Evolutionary conservation across 1,284 basidiomycete species (phyloP), one percentile per base, ranked within the genome.

Genomic region (Leucocoprinus gongylophorus): DNA sequence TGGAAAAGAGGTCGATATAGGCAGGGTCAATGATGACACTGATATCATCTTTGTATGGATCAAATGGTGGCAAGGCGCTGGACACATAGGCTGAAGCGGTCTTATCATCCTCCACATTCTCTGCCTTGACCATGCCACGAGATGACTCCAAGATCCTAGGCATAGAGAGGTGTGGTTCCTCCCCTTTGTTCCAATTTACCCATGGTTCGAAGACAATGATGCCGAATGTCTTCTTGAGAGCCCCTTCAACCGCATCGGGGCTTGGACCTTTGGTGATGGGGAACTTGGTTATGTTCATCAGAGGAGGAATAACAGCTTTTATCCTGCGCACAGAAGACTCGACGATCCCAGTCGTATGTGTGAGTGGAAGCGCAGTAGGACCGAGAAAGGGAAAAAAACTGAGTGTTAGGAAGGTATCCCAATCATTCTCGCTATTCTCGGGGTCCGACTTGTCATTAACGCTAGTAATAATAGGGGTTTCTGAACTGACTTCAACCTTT

Each of bases 131-230:
- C 12, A 66, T 57, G 8, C 79, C 77, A 13, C 70, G 64, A 13
- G 78, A 79, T 2, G 70, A 64, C 17, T 56, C 52, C 51, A 75
- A 64, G 48, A 83, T 73, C 21, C 50, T 62, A 8, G 67, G 67
- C 5, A 54, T 54, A 9, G 50, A 60, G 54, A 46, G 72, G 64
- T 52, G 61, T 2, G 59, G 58, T 17, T 54, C 51, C 43, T 64
- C 54, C 45, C 62, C 58, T 54, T 71, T 59, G 60, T 79, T 63
- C 55, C 69, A 69, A 45, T 65, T 61, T 32, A 66, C 53, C 81
- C 80, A 83, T 1, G 83, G 81, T 35, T 69, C 69, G 20, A 85
- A 66, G 5, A 78, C 65, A 35, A 84, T 65, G 55, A 72, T 72
- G 5, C 70, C 73, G 49, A 84, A 74, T 5, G 64, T 63, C 26